Conservation (phyloP, 2,329 filamentous ascomycete species). For the Gaeumannomyces sp. region DNA sequence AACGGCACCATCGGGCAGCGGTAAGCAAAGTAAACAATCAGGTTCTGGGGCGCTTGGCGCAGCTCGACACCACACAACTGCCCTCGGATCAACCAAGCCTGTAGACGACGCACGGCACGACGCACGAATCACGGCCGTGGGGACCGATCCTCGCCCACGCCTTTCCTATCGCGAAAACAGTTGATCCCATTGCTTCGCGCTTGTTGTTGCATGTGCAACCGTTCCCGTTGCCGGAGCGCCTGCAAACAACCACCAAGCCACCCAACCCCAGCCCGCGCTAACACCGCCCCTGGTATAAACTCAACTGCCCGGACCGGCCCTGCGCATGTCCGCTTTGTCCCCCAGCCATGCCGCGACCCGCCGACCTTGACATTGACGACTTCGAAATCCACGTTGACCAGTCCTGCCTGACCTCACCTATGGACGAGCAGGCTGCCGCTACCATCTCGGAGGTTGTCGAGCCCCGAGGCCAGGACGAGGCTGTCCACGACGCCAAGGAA, state of each 20-base stretch:
- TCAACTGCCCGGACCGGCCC: not conserved
- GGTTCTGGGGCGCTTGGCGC: not conserved
- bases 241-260: not conserved
- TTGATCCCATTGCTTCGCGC: not conserved
- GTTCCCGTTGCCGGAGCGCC: constrained; percentile 5
- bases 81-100: not conserved
- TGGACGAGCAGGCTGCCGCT: constrained; percentile 29
- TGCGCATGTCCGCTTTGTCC: not conserved
- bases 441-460: constrained; percentile 11
- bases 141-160: not conserved
- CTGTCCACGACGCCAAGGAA: constrained; percentile 4
- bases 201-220: not conserved
- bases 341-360: constrained; percentile 19
- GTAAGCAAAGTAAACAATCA: constrained; percentile 6
- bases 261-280: not conserved
- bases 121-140: constrained; percentile 1
- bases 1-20: not conserved
- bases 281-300: not conserved
- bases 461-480: constrained; percentile 13
- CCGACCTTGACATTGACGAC: constrained; percentile 27
- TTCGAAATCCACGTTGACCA: constrained; percentile 44
- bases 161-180: not conserved
- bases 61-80: not conserved
- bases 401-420: constrained; percentile 35
- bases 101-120: not conserved